These are phyloP conservation scores for Ophiocordyceps camponoti-rufipedis DNA, from an alignment of 2,329 filamentous ascomycete species.

Conservation along the genomic window DNA sequence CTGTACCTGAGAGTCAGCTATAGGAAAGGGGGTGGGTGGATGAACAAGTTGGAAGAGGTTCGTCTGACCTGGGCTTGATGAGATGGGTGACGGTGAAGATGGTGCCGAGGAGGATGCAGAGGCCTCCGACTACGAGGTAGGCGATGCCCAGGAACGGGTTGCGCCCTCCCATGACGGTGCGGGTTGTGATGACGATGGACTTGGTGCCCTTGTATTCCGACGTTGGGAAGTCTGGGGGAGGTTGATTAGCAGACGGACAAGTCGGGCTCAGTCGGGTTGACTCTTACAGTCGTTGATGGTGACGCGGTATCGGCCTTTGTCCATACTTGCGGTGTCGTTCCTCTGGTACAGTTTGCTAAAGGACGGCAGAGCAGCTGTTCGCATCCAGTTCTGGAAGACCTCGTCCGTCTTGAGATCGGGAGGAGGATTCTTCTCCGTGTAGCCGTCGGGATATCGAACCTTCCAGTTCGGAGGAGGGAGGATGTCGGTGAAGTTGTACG, in stretches of 20 bases:
- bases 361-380: conserved; percentile 78
- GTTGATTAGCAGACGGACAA: neutral
- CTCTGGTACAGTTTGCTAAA: conserved; percentile 88
- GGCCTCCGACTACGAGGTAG: conserved; percentile 81
- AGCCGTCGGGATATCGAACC: conserved; percentile 49
- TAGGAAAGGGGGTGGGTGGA: neutral
- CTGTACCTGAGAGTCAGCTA: conserved; percentile 23
- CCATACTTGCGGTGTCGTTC: conserved; percentile 56
- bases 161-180: conserved; percentile 83
- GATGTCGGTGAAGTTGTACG: conserved; percentile 47
- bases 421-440: conserved; percentile 44
- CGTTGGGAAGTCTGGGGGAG: conserved; percentile 55
- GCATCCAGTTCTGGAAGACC: conserved; percentile 96
- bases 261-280: conserved; percentile 5
- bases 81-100: conserved; percentile 84
- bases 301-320: conserved; percentile 54
- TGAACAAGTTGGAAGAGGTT: neutral
- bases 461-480: conserved; percentile 78
- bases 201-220: conserved; percentile 70
- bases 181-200: conserved; percentile 72
- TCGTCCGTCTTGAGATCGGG: conserved; percentile 61
- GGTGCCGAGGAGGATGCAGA: conserved; percentile 76
- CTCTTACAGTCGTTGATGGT: conserved; percentile 65
- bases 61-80: conserved; percentile 64
- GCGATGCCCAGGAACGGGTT: conserved; percentile 95